Conservation (phyloP, 2,329 filamentous ascomycete genomes). For the Sarocladiaceae sp. region DNA sequence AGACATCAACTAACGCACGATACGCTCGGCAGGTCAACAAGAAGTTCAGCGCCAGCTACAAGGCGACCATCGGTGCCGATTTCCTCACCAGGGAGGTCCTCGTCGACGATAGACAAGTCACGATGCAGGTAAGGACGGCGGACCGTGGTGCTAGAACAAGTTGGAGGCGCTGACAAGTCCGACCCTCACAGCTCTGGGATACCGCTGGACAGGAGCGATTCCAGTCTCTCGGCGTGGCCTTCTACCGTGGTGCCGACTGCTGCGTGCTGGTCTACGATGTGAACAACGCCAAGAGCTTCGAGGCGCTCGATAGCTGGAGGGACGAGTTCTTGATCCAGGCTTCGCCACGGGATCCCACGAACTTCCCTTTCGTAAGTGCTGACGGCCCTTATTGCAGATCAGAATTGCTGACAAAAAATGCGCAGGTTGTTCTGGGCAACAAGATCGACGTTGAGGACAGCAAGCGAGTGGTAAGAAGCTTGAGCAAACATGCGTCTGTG, state of each 20-base stretch:
- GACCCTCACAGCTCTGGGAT: conserved; percentile 75
- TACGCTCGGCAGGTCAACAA: conserved; percentile 77
- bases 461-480: conserved; percentile 72
- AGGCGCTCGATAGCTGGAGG: conserved; percentile 95
- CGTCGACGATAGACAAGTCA: conserved; percentile 94
- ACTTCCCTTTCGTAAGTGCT: conserved; percentile 83
- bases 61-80: conserved; percentile 97
- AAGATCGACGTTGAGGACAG: conserved; percentile 99
- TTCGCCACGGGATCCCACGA: conserved; percentile 91
- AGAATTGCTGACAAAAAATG: background rate
- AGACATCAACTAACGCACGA: conserved; percentile 6
- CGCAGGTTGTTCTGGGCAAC: conserved; percentile 87
- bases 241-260: conserved; percentile 96
- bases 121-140: conserved; percentile 90
- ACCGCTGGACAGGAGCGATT: conserved; percentile 96
- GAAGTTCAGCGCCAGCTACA: conserved; percentile 99
- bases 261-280: conserved; percentile 97
- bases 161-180: conserved; percentile 4
- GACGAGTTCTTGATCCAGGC: conserved; percentile 98
- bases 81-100: conserved; percentile 97
- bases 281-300: conserved; percentile 98
- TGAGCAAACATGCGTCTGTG: too few relatives aligned
- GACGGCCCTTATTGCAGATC: background rate
- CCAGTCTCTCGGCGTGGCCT: conserved; percentile 92
- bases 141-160: too few relatives aligned